Evolutionary conservation across 2,329 filamentous ascomycete species (phyloP).

Genomic region (Sporothrix protearum): DNA sequence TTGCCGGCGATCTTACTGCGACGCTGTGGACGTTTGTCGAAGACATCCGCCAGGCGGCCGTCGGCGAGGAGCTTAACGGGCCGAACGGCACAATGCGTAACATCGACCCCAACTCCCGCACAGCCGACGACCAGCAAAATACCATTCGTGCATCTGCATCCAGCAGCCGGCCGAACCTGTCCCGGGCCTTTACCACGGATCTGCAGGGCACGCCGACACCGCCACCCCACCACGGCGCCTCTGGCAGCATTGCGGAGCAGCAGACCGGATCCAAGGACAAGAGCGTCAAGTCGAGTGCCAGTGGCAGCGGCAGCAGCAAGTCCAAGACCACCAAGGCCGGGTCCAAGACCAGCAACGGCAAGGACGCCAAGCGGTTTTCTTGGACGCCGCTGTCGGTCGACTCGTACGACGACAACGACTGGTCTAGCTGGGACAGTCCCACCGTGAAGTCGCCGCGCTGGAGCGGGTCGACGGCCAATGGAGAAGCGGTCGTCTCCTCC

Average conservation of each 20-base stretch:
- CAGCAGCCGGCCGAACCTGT: constrained; percentile 41
- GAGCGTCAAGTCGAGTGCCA: neutral
- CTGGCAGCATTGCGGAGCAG: neutral
- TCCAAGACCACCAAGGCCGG: constrained; percentile 23
- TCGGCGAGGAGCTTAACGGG: constrained; percentile 83
- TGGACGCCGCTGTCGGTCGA: constrained; percentile 58
- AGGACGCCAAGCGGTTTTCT: constrained; percentile 54
- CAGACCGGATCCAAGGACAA: neutral
- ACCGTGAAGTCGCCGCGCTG: constrained; percentile 52
- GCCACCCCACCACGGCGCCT: constrained; percentile 19
- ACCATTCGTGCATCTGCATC: constrained; percentile 45
- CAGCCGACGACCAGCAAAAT: constrained; percentile 38
- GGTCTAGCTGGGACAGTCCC: constrained; percentile 62
- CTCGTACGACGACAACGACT: constrained; percentile 58
- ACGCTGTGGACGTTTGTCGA: constrained; percentile 94
- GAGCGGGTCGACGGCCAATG: constrained; percentile 59
- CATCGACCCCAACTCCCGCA: constrained; percentile 36
- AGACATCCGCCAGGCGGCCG: constrained; percentile 89
- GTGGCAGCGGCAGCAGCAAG: constrained; percentile 1
- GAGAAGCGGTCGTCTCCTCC: constrained; percentile 42
- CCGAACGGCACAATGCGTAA: constrained; percentile 31
- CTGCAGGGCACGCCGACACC: constrained; percentile 33
- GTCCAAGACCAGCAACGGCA: constrained; percentile 34
- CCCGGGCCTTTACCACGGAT: constrained; percentile 39
- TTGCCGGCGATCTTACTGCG: constrained; percentile 83